Evolutionary conservation across 805 yeast species (phyloP).

Genomic region (Cyberlindnera maclurae): DNA sequence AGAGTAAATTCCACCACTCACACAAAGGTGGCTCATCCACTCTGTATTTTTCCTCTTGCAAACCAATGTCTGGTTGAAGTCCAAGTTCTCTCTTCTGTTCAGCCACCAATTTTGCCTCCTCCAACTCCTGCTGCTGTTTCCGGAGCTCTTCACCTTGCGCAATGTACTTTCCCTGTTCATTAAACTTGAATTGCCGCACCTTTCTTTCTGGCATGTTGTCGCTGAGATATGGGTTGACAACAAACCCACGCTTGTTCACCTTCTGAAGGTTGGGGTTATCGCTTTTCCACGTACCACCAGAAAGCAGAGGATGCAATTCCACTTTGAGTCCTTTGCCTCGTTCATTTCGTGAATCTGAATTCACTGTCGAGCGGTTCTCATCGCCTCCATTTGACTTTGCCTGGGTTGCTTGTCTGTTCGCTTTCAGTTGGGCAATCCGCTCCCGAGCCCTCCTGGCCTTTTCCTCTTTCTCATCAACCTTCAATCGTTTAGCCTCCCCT

Average conservation of each 20-base stretch:
- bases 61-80: constrained; percentile 38
- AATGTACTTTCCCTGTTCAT: constrained; percentile 57
- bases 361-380: no score
- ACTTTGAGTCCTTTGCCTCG: constrained; percentile 19
- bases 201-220: constrained; percentile 14
- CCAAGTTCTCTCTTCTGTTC: constrained; percentile 34
- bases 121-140: constrained; percentile 29
- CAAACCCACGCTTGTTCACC: constrained; percentile 19
- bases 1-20: constrained; percentile 89
- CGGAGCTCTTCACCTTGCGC: constrained; percentile 37
- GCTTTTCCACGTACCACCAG: constrained; percentile 14
- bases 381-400: background rate
- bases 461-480: constrained; percentile 3
- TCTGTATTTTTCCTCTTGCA: constrained; percentile 52
- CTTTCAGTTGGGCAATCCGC: constrained; percentile 8
- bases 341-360: no score
- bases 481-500: background rate
- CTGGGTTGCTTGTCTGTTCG: background rate
- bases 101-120: constrained; percentile 28
- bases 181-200: constrained; percentile 41
- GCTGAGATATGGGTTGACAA: constrained; percentile 30
- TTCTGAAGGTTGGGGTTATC: constrained; percentile 21
- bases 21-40: constrained; percentile 48
- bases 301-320: constrained; percentile 25
- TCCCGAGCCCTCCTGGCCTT: constrained; percentile 8